Base-by-base conservation (phyloP, 1,284 basidiomycete species). In the Marasmius sp. region DNA sequence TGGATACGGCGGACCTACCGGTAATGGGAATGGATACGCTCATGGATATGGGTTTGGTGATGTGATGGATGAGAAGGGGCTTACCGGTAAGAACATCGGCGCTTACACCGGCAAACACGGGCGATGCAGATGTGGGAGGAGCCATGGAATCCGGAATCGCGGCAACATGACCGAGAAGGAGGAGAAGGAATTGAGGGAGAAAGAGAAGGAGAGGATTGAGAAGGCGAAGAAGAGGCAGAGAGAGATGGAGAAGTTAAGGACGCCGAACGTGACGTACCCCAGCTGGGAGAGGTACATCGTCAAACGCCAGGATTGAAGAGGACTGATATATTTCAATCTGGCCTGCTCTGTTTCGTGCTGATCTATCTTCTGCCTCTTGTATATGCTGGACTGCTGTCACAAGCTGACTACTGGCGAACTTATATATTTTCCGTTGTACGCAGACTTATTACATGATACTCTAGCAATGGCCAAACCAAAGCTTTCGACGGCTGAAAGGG, bases 221-320 rank as follows among this genome's bases (percentile, higher is more conserved):
- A 74, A 69, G 58, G 67, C 71, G 59, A 75, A 66, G 58, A 68
- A 62, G 50, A 72, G 70, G 61, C 64, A 74, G 65, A 74, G 72
- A 61, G 75, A 79, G 69, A 74, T 77, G 64, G 75, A 79, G 62
- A 75, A 74, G 58, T 77, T 79, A 69, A 74, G 75, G 68, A 69
- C 75, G 38, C 80, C 85, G 70, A 77, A 80, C 58, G 78, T 82
- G 55, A 65, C 76, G 16, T 85, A 83, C 69, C 85, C 86, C 33
- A 82, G 80, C 58, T 89, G 87, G 87, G 78, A 88, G 70, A 76
- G 84, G 59, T 88, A 88, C 70, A 72, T 80, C 43, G 79, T 88
- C 47, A 79, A 78, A 64, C 76, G 74, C 58, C 72, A 72, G 14
- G 75, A 74, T 54, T 76, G 27, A 47, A 47, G 20, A 47, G 11